Evolutionary conservation across 495 filamentous ascomycete genomes (phyloP).

Genomic region (Aspergillus panamensis): DNA sequence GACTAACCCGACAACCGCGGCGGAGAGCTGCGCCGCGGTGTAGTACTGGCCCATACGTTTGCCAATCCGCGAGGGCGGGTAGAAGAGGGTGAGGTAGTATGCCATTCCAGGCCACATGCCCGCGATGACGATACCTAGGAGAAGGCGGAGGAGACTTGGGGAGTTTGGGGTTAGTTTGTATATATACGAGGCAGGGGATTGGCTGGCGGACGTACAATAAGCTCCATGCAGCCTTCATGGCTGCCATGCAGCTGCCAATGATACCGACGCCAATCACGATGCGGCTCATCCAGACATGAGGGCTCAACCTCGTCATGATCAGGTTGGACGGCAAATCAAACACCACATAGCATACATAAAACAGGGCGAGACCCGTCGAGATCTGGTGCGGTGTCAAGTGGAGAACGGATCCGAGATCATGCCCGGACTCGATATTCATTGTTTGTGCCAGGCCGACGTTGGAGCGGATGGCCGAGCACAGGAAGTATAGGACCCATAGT

Average conservation of each 20-base stretch:
- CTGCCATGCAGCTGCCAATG: slow-evolving; percentile 76
- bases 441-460: slow-evolving; percentile 90
- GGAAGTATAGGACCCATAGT: slow-evolving; percentile 91
- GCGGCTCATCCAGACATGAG: slow-evolving; percentile 88
- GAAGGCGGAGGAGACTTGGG: slow-evolving; percentile 65
- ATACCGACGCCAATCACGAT: slow-evolving; percentile 86
- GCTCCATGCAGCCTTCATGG: slow-evolving; percentile 77
- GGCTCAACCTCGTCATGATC: slow-evolving; percentile 79
- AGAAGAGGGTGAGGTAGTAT: slow-evolving; percentile 89
- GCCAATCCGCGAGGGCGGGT: slow-evolving; percentile 78
- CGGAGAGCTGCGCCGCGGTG: slow-evolving; percentile 84
- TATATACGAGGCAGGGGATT: background rate
- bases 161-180: slow-evolving; percentile 10
- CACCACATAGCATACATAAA: slow-evolving; percentile 87
- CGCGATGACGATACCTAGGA: slow-evolving; percentile 83
- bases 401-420: slow-evolving; percentile 67
- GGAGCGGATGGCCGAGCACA: slow-evolving; percentile 85
- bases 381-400: slow-evolving; percentile 67
- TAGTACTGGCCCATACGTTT: slow-evolving; percentile 89
- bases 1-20: slow-evolving; percentile 83
- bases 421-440: slow-evolving; percentile 67
- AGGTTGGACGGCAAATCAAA: slow-evolving; percentile 90
- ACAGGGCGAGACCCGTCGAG: slow-evolving; percentile 78
- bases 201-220: slow-evolving; percentile 60
- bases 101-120: slow-evolving; percentile 97